Evolutionary conservation across 1,284 basidiomycete genomes (phyloP).

Genomic region (Inonotus hispidus): DNA sequence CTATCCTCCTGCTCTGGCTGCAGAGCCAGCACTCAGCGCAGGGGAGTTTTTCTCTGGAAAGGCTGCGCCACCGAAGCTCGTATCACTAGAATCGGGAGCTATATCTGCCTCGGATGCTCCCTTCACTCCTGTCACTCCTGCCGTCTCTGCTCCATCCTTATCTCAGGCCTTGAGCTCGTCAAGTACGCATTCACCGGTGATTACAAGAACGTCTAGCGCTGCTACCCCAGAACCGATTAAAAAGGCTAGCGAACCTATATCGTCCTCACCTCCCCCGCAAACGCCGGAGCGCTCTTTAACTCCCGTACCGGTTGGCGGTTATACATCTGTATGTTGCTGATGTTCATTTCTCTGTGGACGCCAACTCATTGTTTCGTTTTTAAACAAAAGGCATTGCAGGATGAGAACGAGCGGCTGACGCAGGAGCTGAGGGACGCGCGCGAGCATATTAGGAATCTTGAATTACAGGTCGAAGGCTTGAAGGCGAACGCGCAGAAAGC

Average conservation of each 20-base stretch:
- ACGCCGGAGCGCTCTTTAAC: conserved; percentile 28
- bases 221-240: conserved; percentile 19
- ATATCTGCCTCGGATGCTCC: conserved; percentile 36
- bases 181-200: conserved; percentile 31
- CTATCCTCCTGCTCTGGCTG: conserved; percentile 90
- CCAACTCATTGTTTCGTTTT: conserved; percentile 9
- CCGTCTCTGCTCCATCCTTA: conserved; percentile 23
- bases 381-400: conserved; percentile 28
- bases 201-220: conserved; percentile 23
- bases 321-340: conserved; percentile 25
- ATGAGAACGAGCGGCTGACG: conserved; percentile 59
- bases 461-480: conserved; percentile 76
- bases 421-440: conserved; percentile 70
- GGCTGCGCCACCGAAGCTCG: conserved; percentile 63
- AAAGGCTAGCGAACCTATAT: conserved; percentile 21
- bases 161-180: conserved; percentile 31
- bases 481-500: conserved; percentile 71
- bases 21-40: conserved; percentile 77
- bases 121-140: conserved; percentile 23
- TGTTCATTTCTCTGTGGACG: conserved; percentile 12
- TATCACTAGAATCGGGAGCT: conserved; percentile 57
- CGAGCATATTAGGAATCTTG: conserved; percentile 73
- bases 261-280: conserved; percentile 25
- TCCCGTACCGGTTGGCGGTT: conserved; percentile 20
- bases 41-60: conserved; percentile 88